phyloP scores from a whole-genome alignment of 495 filamentous ascomycete species.

The Penicillium desertorum region DNA sequence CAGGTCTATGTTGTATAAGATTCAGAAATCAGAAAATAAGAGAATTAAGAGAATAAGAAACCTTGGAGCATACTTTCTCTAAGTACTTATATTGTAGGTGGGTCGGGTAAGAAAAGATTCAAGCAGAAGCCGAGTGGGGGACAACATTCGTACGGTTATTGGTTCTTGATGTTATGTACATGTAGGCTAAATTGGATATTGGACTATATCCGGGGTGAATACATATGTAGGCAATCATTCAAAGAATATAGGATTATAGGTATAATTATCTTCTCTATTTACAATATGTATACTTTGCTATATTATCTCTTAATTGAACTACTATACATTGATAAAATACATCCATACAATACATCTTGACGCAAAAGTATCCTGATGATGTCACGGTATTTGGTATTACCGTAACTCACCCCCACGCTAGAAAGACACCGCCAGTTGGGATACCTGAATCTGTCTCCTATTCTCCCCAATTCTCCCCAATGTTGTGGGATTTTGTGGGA shows the following conservation, averaged over 20 bases:
- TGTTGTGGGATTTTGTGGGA: neutral
- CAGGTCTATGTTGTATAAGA: neutral
- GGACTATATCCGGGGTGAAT: no score
- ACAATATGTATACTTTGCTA: neutral
- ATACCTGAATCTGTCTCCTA: neutral
- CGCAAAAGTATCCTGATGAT: conserved; percentile 14
- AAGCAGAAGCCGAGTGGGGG: conserved; percentile 32
- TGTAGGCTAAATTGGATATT: no score
- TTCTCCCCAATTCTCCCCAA: no score
- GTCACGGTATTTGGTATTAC: conserved; percentile 17
- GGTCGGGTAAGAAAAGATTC: conserved; percentile 27
- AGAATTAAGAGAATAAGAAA: neutral
- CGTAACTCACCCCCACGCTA: conserved; percentile 32
- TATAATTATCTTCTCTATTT: neutral
- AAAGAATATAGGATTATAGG: neutral
- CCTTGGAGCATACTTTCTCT: conserved; percentile 13
- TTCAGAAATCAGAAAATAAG: neutral
- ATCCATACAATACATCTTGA: no score
- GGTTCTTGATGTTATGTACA: neutral
- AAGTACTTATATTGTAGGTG: conserved; percentile 27
- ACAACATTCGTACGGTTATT: conserved; percentile 12
- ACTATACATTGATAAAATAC: neutral
- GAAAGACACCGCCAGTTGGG: conserved; percentile 14
- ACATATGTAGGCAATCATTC: neutral
- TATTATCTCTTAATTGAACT: neutral